Evolutionary conservation across 202 grass and related monocot genomes (phyloP).

Genomic region (Setaria viridis): DNA sequence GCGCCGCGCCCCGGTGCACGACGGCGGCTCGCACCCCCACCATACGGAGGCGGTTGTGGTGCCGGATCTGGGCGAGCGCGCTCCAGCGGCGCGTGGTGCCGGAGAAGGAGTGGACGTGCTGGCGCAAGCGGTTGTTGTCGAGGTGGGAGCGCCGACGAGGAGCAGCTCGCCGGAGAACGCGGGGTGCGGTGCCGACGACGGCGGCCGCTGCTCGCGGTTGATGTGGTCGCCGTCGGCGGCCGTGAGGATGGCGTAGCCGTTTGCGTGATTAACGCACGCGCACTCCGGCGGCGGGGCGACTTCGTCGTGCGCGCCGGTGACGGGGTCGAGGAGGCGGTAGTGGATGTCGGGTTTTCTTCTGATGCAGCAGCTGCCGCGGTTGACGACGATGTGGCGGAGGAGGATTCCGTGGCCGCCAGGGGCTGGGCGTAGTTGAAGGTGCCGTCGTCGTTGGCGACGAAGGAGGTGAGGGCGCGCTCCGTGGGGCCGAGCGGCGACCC

Average conservation of each 20-base stretch:
- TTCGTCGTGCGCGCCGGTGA: not conserved
- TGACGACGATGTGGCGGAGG: not conserved
- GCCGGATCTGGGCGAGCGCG: not conserved
- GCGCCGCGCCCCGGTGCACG: not conserved
- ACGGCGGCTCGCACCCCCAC: not conserved
- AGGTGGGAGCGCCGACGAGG: not conserved
- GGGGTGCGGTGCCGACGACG: too few relatives aligned
- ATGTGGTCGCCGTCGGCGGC: too few relatives aligned
- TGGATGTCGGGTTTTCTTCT: not conserved
- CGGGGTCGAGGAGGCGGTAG: not conserved
- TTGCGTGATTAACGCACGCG: too few relatives aligned
- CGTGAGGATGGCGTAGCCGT: not conserved
- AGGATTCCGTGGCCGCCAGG: not conserved
- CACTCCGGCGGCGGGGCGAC: too few relatives aligned
- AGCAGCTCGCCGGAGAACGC: not conserved
- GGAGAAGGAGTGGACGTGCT: slow-evolving; percentile 1
- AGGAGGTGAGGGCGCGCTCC: not conserved
- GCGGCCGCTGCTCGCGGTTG: too few relatives aligned
- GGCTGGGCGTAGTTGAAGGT: slow-evolving; percentile 9
- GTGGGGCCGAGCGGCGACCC: not conserved
- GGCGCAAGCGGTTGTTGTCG: not conserved
- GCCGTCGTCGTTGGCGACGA: not conserved
- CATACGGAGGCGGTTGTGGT: not conserved
- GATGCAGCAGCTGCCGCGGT: not conserved
- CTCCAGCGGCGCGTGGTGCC: slow-evolving; percentile 19